phyloP scores from a whole-genome alignment of 2,329 filamentous ascomycete species.

The Raffaelea deltoideospora region DNA sequence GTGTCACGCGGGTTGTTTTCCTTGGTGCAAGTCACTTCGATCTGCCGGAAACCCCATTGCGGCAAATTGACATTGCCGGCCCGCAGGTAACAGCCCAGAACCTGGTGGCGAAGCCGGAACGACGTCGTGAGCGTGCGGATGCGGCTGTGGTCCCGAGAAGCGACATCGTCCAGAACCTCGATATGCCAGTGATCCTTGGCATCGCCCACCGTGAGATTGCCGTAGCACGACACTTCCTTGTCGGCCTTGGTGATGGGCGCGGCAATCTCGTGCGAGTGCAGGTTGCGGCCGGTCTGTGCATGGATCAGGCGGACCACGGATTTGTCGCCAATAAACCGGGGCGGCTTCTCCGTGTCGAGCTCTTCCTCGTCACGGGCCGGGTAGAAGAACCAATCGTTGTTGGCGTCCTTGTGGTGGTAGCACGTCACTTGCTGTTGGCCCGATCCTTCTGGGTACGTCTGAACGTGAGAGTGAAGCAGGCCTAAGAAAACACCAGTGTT shows the following conservation, averaged over 20 bases:
- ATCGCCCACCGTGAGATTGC: constrained; percentile 87
- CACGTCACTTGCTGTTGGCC: constrained; percentile 93
- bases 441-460: constrained; percentile 90
- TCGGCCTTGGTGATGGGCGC: constrained; percentile 83
- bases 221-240: constrained; percentile 88
- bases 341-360: constrained; percentile 55
- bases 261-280: constrained; percentile 83
- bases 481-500: constrained; percentile 17
- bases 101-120: constrained; percentile 73
- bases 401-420: constrained; percentile 98
- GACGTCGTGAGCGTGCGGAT: constrained; percentile 85
- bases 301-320: constrained; percentile 78
- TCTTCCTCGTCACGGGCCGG: constrained; percentile 68
- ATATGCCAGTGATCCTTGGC: constrained; percentile 96
- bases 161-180: constrained; percentile 81
- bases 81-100: constrained; percentile 81
- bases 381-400: constrained; percentile 99
- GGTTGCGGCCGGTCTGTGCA: constrained; percentile 86
- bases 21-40: constrained; percentile 91
- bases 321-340: constrained; percentile 64
- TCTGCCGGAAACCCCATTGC: constrained; percentile 99
- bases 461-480: constrained; percentile 87
- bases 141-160: constrained; percentile 69
- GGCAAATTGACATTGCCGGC: constrained; percentile 93
- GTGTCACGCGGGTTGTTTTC: constrained; percentile 82